A percentile compares a stretch with the other conserved stretches of the same genome.
Conservation (phyloP, 441 rosid species). For the Isatis lusitanica region DNA sequence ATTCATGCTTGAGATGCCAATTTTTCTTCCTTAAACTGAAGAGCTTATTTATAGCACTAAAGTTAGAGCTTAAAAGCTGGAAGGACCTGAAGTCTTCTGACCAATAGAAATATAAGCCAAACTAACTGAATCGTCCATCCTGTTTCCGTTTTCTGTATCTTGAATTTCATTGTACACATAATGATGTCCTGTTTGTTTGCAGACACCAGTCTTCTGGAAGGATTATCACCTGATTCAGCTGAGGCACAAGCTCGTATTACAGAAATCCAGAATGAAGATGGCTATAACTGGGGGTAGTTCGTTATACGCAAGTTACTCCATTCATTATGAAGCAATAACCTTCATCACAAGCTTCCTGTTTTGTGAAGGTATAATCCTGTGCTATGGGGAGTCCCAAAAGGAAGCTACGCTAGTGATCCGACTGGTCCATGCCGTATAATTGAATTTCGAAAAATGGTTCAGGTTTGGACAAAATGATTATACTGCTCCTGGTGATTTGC, state of each 20-base stretch:
- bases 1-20: not conserved
- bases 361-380: constrained; percentile 86
- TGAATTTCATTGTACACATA: not conserved
- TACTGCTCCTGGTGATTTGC: constrained; percentile 9
- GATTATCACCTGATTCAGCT: constrained; percentile 73
- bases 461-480: constrained; percentile 49
- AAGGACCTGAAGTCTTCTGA: not conserved
- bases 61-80: not conserved
- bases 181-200: constrained; percentile 31
- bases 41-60: not conserved
- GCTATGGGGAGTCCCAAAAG: constrained; percentile 97
- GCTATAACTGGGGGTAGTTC: constrained; percentile 97
- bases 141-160: constrained; percentile 11
- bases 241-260: constrained; percentile 85
- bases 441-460: constrained; percentile 95
- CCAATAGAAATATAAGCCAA: constrained; percentile 7
- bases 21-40: not conserved
- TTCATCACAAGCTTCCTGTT: constrained; percentile 29
- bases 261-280: constrained; percentile 74
- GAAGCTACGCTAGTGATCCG: constrained; percentile 92
- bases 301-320: constrained; percentile 15
- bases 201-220: constrained; percentile 71
- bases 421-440: constrained; percentile 69
- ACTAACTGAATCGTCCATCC: constrained; percentile 17
- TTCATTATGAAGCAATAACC: constrained; percentile 25